Evolutionary conservation across 2,329 filamentous ascomycete species (phyloP).

Genomic region (Exophiala calicioides): DNA sequence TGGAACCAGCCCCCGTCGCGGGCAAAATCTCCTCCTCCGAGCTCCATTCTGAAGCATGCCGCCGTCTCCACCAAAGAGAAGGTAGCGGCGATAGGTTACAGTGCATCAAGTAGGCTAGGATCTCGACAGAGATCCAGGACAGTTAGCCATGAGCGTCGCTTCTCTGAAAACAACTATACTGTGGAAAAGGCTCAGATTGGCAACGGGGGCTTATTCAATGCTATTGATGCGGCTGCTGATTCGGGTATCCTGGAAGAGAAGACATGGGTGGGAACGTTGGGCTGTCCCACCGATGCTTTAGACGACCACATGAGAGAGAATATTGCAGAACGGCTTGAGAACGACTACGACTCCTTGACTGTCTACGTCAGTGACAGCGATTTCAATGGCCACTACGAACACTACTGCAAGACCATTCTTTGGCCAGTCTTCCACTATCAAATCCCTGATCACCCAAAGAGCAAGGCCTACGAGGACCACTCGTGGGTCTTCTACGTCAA

Average conservation of each 20-base stretch:
- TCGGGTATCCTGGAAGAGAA: conserved; percentile 71
- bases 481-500: conserved; percentile 94
- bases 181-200: conserved; percentile 85
- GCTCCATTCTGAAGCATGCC: conserved; percentile 70
- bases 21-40: conserved; percentile 71
- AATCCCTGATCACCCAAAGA: conserved; percentile 96
- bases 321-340: conserved; percentile 78
- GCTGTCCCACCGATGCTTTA: conserved; percentile 89
- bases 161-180: conserved; percentile 77
- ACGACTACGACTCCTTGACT: conserved; percentile 73
- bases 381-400: conserved; percentile 89
- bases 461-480: conserved; percentile 96
- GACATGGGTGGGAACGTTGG: conserved; percentile 88
- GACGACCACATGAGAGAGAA: conserved; percentile 74
- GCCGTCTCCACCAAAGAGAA: conserved; percentile 19
- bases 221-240: conserved; percentile 73
- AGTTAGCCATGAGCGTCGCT: conserved; percentile 67
- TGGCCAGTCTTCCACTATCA: conserved; percentile 99
- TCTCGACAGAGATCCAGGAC: conserved; percentile 31
- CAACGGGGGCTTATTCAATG: conserved; percentile 88
- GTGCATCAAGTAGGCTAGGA: conserved; percentile 1
- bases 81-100: conserved; percentile 10
- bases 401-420: conserved; percentile 96
- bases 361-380: conserved; percentile 81
- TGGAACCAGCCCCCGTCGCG: conserved; percentile 77